Conservation (phyloP, 352 stramenopile species). For the Chrysophaeum taylorii region DNA sequence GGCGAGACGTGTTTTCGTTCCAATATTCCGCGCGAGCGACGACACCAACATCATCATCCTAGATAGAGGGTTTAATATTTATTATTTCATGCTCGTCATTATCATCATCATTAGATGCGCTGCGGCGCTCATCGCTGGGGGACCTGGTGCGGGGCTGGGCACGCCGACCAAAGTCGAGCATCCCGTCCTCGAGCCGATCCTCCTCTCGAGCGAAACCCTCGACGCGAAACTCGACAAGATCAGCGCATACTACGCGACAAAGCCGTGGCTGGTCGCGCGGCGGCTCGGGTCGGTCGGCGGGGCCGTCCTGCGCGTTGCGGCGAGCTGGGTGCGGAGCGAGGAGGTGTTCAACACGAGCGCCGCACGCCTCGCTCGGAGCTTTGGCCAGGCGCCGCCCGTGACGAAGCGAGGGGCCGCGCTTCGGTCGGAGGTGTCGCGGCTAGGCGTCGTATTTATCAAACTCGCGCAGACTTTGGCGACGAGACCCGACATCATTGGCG, state of each 20-base stretch:
- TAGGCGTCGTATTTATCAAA: constrained; percentile 19
- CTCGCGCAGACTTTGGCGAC: constrained; percentile 16
- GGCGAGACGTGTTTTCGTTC: no score
- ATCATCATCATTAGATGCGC: no score
- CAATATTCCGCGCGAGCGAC: no score
- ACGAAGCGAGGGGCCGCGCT: background rate
- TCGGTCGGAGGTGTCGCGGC: constrained; percentile 1
- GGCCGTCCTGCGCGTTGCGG: background rate
- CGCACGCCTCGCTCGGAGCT: background rate
- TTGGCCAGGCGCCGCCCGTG: background rate
- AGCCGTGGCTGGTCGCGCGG: background rate
- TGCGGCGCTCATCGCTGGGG: background rate
- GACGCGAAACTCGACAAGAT: constrained; percentile 8
- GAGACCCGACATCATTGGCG: constrained; percentile 13
- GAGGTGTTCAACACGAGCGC: background rate
- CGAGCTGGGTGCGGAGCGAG: background rate
- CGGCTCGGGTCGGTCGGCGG: background rate
- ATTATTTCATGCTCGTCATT: no score
- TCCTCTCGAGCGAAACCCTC: background rate
- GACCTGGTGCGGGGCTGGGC: no score
- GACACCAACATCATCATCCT: no score
- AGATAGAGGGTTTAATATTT: no score
- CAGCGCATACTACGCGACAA: background rate
- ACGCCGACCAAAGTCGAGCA: no score
- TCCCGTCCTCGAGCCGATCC: background rate